Base-by-base conservation (phyloP, 2,329 filamentous ascomycete species). In the Aspergillus ochraceoroseus region DNA sequence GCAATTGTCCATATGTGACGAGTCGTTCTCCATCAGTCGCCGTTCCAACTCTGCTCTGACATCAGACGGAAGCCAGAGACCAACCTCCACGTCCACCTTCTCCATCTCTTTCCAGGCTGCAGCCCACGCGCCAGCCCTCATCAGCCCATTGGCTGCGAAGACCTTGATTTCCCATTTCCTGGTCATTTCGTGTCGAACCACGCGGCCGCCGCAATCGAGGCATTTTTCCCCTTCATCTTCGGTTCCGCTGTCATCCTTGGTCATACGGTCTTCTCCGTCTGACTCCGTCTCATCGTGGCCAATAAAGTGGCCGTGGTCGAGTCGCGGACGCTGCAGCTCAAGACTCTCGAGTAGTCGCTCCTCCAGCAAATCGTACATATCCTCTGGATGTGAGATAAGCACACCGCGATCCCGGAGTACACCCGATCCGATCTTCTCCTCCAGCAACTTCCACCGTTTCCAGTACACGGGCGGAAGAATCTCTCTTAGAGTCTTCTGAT, bases 41-140 rank as follows among this genome's bases (percentile, higher is more conserved):
- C 56, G 57, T 43, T 79, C 75, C 15, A 82, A 49, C 13, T 67
- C 66, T 32, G 70, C 68, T 26, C 72, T 66, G 7, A 77, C 51
- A 7, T 74, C 70, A 2, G 75, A 70, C 2, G 72, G 71, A 17
- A 82, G 67, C 71, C 74, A 78, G 2, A 92, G 85, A 54, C 85
- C 79, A 37, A 98, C 79, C 64, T 96, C 90, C 1, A 94, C 86
- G 58, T 98, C 92, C 0, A 96, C 87, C n/a, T 90, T 79, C 67
- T 98, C 92, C 92, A 98, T 98, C 65, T 96, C 90, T 53, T 80
- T 85, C 90, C 90, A 98, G 43, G 87, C 90, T 2, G 89, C 89
- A 3, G 79, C 79, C 92, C 92, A 98, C 0, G 92, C 90, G 0
- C 87, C 87, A 4, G 87, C 82, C 43, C 82, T 79, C 87, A 98